These are phyloP conservation scores for Alternaria sp. DNA, from an alignment of 2,329 filamentous ascomycete species.

Conservation along the genomic window DNA sequence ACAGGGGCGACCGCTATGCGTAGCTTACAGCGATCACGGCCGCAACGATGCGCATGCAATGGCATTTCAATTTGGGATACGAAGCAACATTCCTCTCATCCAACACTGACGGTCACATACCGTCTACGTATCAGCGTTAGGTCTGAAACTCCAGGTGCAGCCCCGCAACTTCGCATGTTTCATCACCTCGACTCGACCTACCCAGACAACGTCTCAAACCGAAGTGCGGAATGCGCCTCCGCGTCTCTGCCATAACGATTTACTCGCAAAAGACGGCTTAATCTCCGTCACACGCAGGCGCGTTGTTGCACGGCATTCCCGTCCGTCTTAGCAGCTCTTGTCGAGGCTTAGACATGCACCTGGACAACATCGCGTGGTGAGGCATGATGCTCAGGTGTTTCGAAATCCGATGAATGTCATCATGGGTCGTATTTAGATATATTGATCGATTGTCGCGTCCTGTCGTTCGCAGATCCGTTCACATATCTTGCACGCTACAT, in stretches of 20 bases:
- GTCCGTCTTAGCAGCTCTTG: constrained; percentile 22
- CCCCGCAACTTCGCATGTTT: constrained; percentile 26
- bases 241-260: constrained; percentile 14
- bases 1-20: background rate
- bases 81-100: background rate
- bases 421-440: constrained; percentile 22
- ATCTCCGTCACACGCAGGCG: constrained; percentile 7
- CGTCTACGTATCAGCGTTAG: constrained; percentile 30
- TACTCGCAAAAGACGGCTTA: constrained; percentile 12
- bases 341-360: constrained; percentile 28
- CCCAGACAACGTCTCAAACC: constrained; percentile 16
- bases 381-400: constrained; percentile 39
- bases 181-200: constrained; percentile 25
- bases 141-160: constrained; percentile 23
- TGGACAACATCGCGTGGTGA: constrained; percentile 22
- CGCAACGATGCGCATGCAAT: background rate
- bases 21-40: background rate
- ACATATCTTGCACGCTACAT: background rate
- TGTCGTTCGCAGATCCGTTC: background rate
- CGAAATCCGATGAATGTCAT: constrained; percentile 24
- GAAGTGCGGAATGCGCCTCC: constrained; percentile 26
- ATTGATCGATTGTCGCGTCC: constrained; percentile 23
- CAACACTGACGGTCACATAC: constrained; percentile 10
- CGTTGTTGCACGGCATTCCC: constrained; percentile 21
- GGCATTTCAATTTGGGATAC: background rate